Evolutionary conservation across 805 yeast species (phyloP).

Genomic region (Maudiozyma turicensis): DNA sequence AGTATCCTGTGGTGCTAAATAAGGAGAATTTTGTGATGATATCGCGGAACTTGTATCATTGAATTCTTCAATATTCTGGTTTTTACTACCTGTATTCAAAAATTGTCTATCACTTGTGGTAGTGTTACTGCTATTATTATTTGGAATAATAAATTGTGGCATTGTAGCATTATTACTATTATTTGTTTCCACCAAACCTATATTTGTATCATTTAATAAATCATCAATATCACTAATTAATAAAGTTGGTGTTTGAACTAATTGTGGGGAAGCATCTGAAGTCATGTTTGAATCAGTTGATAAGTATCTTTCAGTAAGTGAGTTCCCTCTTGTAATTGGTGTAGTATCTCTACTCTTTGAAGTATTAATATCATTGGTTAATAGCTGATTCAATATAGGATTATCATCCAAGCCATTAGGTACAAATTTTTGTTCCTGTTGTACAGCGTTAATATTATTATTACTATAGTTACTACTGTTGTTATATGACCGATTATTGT

Average conservation of each 20-base stretch:
- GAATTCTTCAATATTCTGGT: background rate
- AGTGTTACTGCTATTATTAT: background rate
- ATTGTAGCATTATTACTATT: background rate
- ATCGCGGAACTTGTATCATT: conserved; percentile 5
- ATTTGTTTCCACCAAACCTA: background rate
- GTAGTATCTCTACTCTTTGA: too few species aligned
- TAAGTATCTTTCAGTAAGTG: background rate
- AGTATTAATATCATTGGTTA: background rate
- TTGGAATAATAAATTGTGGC: background rate
- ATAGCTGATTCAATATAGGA: background rate
- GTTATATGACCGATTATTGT: background rate
- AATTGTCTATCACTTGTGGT: background rate
- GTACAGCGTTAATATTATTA: background rate
- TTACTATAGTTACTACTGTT: background rate
- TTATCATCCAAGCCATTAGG: background rate
- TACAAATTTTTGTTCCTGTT: background rate
- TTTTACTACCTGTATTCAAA: background rate
- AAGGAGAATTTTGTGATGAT: conserved; percentile 9
- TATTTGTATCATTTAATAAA: background rate
- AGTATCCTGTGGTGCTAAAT: conserved; percentile 12
- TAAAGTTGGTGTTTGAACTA: conserved; percentile 1
- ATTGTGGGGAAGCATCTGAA: background rate
- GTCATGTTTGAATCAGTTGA: background rate
- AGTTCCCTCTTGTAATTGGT: too few species aligned
- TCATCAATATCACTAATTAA: background rate